Evolutionary conservation across 495 filamentous ascomycete genomes (phyloP).

Genomic region (Daldinia childiae): DNA sequence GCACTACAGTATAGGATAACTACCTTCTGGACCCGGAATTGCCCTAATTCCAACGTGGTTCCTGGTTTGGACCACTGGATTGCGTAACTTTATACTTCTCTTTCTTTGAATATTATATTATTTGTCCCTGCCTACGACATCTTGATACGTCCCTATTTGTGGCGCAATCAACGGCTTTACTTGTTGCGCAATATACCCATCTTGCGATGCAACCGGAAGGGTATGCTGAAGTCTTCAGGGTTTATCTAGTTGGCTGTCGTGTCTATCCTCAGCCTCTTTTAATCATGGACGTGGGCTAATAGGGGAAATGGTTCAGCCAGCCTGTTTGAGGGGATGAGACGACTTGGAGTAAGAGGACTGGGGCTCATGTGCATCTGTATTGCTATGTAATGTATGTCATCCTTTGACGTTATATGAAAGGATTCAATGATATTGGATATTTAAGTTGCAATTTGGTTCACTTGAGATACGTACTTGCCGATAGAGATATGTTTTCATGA

Average conservation of each 20-base stretch:
- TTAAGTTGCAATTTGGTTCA: not conserved
- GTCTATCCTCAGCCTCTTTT: constrained; percentile 18
- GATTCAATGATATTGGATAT: constrained; percentile 27
- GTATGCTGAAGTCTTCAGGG: constrained; percentile 14
- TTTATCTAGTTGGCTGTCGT: constrained; percentile 20
- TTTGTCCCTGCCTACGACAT: constrained; percentile 17
- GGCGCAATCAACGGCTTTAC: constrained; percentile 18
- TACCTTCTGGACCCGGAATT: constrained; percentile 13
- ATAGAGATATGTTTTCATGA: not conserved
- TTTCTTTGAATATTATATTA: constrained; percentile 21
- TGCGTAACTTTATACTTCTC: constrained; percentile 13
- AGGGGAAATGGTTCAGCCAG: constrained; percentile 15
- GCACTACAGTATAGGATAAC: constrained; percentile 39
- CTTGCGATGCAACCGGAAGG: constrained; percentile 36
- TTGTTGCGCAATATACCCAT: constrained; percentile 42
- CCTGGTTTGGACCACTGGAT: constrained; percentile 10
- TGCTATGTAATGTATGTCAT: constrained; percentile 40
- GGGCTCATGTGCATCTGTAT: constrained; percentile 39
- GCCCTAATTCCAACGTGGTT: constrained; percentile 17
- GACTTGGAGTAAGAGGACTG: constrained; percentile 23
- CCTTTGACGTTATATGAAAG: constrained; percentile 14
- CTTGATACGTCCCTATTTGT: constrained; percentile 1
- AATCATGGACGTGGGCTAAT: constrained; percentile 17
- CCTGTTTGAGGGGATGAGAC: constrained; percentile 29
- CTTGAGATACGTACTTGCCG: not conserved